These are phyloP conservation scores for Nigrospora osmanthi DNA, from an alignment of 2,329 filamentous ascomycete species.

Conservation along the genomic window DNA sequence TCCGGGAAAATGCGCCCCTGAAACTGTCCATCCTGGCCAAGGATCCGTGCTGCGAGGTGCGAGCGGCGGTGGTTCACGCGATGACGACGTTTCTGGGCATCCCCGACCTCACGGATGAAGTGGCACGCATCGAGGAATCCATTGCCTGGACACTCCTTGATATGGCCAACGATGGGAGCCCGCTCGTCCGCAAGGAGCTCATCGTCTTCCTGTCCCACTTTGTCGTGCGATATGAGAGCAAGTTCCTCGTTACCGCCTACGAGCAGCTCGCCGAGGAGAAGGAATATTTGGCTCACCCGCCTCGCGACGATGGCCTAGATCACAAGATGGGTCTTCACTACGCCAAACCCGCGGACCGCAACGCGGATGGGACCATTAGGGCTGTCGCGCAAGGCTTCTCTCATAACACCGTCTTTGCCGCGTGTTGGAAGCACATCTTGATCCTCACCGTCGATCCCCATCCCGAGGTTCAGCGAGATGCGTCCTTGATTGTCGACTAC, in stretches of 20 bases:
- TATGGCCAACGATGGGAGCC: constrained; percentile 90
- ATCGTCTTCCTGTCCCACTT: constrained; percentile 92
- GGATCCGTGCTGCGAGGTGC: constrained; percentile 85
- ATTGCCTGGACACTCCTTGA: constrained; percentile 83
- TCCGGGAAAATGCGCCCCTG: constrained; percentile 75
- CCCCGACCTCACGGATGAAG: constrained; percentile 83
- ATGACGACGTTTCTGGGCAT: constrained; percentile 93
- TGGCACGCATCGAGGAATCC: constrained; percentile 82
- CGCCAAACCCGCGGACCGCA: constrained; percentile 45
- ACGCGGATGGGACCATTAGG: constrained; percentile 50
- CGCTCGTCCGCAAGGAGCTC: constrained; percentile 87
- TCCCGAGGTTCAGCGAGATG: constrained; percentile 83
- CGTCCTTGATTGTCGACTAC: constrained; percentile 77
- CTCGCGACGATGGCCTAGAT: constrained; percentile 46
- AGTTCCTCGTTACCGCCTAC: constrained; percentile 85
- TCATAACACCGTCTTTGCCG: constrained; percentile 84
- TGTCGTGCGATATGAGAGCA: constrained; percentile 81
- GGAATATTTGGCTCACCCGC: constrained; percentile 53
- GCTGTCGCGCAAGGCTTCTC: constrained; percentile 54
- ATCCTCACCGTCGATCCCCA: constrained; percentile 91
- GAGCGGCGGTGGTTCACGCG: constrained; percentile 87
- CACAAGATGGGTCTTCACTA: constrained; percentile 59
- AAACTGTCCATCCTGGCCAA: constrained; percentile 74
- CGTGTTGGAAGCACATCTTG: constrained; percentile 88
- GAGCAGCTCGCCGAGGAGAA: constrained; percentile 85